Evolutionary conservation across 225 moss, liverwort and hornwort species (phyloP), one percentile per base, ranked within the genome.

Genomic region (Rhytidiadelphus loreus): DNA sequence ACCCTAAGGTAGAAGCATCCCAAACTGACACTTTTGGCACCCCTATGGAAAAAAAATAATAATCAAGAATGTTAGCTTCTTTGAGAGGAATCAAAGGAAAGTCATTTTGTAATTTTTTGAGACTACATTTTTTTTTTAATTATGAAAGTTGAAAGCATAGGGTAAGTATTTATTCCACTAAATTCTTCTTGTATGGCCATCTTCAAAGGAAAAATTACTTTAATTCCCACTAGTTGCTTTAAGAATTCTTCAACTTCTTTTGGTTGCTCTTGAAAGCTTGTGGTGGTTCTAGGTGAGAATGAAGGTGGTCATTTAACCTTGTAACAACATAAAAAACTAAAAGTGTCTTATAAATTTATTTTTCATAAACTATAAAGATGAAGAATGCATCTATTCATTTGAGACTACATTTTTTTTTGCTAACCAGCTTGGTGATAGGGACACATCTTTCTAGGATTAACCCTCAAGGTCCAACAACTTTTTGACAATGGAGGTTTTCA

Each of bases 71-170:
- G 6, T 24, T 55, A 16, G 16, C 9, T 37, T 24, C 1, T 0
- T 37, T 21, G 23, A 77, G 24, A 23, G 5, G 9, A 22, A 24
- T 37, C 1, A 35, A 55, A 15, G 2, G 0, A n/a, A 55, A 55
- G 6, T 37, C 0, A 0, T 55, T 37, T n/a, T 0, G 0, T 52
- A 23, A 53, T 37, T n/a, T n/a, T n/a, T n/a, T n/a, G n/a, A n/a
- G n/a, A n/a, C n/a, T n/a, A n/a, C n/a, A n/a, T n/a, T 37, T 53
- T 37, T n/a, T n/a, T n/a, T 25, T 55, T 1, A 24, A 9, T 24
- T 77, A 55, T 48, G 48, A 50, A 32, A 48, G 19, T 50, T 12
- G 43, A 28, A 43, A 43, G 26, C 7, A 32, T 19, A 48, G 0
- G 3, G 7, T 33, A 22, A 0, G 0, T 14, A 15, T 0, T 53